Evolutionary conservation across 2,329 filamentous ascomycete genomes (phyloP).

Genomic region (Apiospora koreana): DNA sequence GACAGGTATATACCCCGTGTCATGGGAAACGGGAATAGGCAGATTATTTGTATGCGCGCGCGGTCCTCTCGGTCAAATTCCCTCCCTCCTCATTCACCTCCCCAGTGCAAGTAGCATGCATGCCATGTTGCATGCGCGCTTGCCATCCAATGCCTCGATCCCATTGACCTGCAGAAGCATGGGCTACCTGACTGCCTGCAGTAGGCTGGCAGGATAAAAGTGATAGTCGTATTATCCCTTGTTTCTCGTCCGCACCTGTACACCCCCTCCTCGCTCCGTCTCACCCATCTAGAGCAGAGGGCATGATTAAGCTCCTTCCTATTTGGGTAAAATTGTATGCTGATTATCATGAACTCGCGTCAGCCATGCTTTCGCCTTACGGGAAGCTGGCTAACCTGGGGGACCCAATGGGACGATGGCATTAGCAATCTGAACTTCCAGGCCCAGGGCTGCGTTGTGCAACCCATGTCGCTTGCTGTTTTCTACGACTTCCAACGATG

Average conservation of each 20-base stretch:
- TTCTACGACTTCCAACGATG: too few species aligned
- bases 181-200: neutral
- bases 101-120: neutral
- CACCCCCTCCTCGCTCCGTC: neutral
- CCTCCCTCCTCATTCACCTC: neutral
- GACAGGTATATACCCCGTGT: neutral
- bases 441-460: neutral
- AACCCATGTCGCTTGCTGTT: neutral
- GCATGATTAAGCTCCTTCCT: neutral
- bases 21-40: neutral
- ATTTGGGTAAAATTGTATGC: neutral
- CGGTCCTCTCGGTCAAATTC: neutral
- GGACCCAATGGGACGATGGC: neutral
- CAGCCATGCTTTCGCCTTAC: neutral
- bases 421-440: neutral
- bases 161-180: neutral
- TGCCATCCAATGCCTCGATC: neutral
- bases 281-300: neutral
- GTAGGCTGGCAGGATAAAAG: neutral
- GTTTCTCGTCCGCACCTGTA: neutral
- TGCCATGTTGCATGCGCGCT: neutral
- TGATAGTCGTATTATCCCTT: neutral
- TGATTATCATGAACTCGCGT: neutral
- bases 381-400: neutral
- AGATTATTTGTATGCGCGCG: conserved; percentile 2